Evolutionary conservation across 225 moss, liverwort and hornwort species (phyloP), one percentile per base, ranked within the genome.

Genomic region (Climacium dendroides): DNA sequence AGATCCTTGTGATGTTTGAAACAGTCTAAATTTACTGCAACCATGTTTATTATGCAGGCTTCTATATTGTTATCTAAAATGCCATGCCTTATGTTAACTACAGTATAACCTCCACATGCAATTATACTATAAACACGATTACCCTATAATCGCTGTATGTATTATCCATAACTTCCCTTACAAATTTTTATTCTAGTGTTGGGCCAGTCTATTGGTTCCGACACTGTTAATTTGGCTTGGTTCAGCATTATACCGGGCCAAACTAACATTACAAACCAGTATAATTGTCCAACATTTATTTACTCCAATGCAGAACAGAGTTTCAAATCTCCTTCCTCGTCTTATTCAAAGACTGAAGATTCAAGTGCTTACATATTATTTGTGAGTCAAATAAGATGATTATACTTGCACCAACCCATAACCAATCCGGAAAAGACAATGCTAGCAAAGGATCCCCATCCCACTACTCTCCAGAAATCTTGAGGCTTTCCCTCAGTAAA

Each of bases 401-500:
- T 74, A 43, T 86, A 83, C 69, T 90, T 93, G 61, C 92, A 92
- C 92, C 89, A 92, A 57, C 92, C 88, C 52, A 92, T 86, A 35
- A 93, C 63, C 13, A 59, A 77, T 66, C 69, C 85, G 3, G 62
- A 84, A 30, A 93, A 65, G 65, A 82, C 47, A 61, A 88, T 24
- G 39, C 82, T 87, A n/a, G 78, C 89, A 52, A 75, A 85, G 45
- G 89, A 88, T 34, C 70, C 83, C 78, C 88, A 84, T 58, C 81
- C 82, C 28, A 92, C 92, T 13, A 90, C 53, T 2, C 20, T 50
- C 93, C 93, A 92, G 18, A 92, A 93, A 34, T 89, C 84, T n/a
- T 15, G 54, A 86, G 88, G 41, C 35, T 17, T 86, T 63, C 86
- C 86, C 60, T 91, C 83, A 3, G 71, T 90, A 43, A 92, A 99